Percentiles rank a stretch among this genome's conserved stretches.
These are phyloP conservation scores for Xylariaceae sp. DNA, from an alignment of 2,329 filamentous ascomycete species.

Conservation along the genomic window DNA sequence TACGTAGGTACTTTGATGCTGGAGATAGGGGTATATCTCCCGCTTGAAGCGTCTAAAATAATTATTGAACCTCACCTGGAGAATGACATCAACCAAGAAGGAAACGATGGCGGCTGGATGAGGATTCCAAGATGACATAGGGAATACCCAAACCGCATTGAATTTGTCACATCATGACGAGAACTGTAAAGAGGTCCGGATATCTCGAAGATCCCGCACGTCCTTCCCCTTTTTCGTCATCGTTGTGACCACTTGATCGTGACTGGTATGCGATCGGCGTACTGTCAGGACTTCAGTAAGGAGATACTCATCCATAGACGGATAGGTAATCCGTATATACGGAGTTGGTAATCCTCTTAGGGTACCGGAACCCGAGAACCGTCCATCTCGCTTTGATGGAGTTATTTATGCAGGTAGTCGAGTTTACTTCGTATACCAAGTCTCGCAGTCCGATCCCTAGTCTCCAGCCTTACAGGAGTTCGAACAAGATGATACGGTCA, in stretches of 20 bases:
- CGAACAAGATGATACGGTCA: not conserved
- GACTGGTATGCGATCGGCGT: too few relatives aligned
- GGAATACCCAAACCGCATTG: not conserved
- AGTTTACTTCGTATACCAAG: too few relatives aligned
- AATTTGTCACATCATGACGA: not conserved
- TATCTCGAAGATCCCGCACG: not conserved
- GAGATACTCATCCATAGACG: too few relatives aligned
- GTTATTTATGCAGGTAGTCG: too few relatives aligned
- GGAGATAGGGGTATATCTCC: not conserved
- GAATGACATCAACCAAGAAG: not conserved
- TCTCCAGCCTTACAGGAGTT: not conserved
- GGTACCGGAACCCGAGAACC: too few relatives aligned
- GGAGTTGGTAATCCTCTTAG: too few relatives aligned
- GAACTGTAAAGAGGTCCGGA: not conserved
- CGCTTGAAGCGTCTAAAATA: not conserved
- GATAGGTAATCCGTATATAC: too few relatives aligned
- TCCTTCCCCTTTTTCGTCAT: not conserved
- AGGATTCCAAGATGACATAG: not conserved
- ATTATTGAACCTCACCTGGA: not conserved
- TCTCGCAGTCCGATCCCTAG: too few relatives aligned
- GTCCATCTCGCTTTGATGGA: too few relatives aligned
- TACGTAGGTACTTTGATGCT: not conserved
- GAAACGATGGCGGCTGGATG: not conserved
- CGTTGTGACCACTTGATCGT: not conserved
- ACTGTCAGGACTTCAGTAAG: too few relatives aligned